Conservation (phyloP, 2,329 filamentous ascomycete species). For the Penicillium sp. region DNA sequence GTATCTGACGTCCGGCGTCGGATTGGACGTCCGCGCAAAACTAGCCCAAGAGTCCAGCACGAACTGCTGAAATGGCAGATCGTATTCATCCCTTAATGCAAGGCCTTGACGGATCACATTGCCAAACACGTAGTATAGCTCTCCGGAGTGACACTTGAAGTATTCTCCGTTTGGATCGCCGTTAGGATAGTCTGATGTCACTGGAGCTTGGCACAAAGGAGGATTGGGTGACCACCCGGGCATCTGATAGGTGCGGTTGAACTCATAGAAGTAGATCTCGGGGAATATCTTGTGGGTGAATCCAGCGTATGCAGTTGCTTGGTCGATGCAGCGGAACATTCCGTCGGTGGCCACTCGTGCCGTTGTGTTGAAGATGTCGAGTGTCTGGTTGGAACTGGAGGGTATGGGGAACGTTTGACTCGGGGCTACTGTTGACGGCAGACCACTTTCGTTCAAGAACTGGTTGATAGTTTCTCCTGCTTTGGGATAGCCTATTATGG, state of each 20-base stretch:
- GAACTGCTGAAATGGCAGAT: constrained; percentile 25
- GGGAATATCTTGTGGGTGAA: constrained; percentile 49
- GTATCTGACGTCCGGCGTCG: constrained; percentile 18
- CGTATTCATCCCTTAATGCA: constrained; percentile 21
- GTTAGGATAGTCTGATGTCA: constrained; percentile 39
- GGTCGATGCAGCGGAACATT: constrained; percentile 61
- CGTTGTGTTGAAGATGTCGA: constrained; percentile 59
- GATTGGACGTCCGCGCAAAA: constrained; percentile 20
- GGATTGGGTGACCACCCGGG: constrained; percentile 57
- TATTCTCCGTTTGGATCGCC: constrained; percentile 56
- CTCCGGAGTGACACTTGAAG: constrained; percentile 57
- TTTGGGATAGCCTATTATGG: constrained; percentile 48
- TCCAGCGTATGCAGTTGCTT: constrained; percentile 59
- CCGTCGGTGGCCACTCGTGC: constrained; percentile 60
- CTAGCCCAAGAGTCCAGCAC: constrained; percentile 28
- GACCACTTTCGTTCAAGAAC: constrained; percentile 44
- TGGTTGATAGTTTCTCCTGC: constrained; percentile 45
- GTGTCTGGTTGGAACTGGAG: constrained; percentile 52
- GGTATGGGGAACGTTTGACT: constrained; percentile 42
- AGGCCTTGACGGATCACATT: constrained; percentile 39
- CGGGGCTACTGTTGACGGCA: constrained; percentile 14
- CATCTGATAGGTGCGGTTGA: constrained; percentile 55
- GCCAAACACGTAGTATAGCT: constrained; percentile 58
- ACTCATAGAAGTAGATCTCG: constrained; percentile 60
- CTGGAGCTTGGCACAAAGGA: constrained; percentile 48